Conservation (phyloP, 345 rosid genomes). For the Citrus unshiu region DNA sequence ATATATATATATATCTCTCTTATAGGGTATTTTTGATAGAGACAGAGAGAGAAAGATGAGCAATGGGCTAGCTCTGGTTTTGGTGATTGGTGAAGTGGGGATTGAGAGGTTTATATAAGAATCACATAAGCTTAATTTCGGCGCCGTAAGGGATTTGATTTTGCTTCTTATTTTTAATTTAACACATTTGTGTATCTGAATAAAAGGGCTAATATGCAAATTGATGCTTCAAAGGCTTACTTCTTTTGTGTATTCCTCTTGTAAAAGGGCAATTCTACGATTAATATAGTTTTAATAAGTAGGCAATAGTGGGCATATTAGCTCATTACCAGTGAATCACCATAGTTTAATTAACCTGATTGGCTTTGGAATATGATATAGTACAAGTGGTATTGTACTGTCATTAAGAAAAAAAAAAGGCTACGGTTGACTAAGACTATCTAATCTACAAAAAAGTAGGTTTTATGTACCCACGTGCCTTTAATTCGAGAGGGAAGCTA, state of each 20-base stretch:
- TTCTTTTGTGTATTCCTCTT: background rate
- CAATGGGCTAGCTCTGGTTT: background rate
- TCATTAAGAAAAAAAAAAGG: background rate
- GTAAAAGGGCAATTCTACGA: too few relatives aligned
- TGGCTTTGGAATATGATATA: background rate
- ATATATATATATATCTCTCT: too few relatives aligned
- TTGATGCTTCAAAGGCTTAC: background rate
- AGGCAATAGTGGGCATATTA: too few relatives aligned
- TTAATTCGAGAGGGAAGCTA: background rate
- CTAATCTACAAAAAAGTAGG: background rate
- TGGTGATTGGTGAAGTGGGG: background rate
- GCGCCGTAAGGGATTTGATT: conserved; percentile 32
- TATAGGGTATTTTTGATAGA: background rate
- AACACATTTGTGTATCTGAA: too few relatives aligned
- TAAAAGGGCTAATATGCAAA: background rate
- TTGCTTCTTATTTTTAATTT: background rate
- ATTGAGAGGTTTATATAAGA: conserved; percentile 22
- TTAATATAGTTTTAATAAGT: too few relatives aligned
- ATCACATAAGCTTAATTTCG: conserved; percentile 4
- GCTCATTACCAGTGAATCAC: background rate
- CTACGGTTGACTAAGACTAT: background rate
- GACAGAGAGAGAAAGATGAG: background rate
- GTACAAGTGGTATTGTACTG: background rate
- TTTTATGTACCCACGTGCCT: background rate
- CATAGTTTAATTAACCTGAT: background rate